Base-by-base conservation (phyloP, 2,329 filamentous ascomycete species). In the Talaromyces atroroseus region DNA sequence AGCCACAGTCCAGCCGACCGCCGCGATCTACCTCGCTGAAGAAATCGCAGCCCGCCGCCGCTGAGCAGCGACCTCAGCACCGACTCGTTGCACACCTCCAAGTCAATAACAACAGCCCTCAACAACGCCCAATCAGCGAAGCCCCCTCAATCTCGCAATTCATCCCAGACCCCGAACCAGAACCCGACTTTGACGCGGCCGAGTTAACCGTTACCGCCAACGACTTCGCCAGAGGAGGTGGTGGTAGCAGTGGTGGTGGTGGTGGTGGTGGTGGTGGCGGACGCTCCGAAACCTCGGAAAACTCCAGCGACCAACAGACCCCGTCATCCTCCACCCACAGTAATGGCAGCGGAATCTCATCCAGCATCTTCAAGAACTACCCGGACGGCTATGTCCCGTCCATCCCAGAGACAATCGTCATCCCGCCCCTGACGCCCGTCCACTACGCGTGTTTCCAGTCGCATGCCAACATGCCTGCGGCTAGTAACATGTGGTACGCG, bases 381-480 rank as follows among this genome's bases (percentile, higher is more conserved):
- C 47, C 47, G 1, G 47, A 52, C 32, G 52, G 24, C 42, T 59
- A 51, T 5, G 32, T 56, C 21, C 67, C 68, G 0, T 66, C 67
- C n/a, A 68, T 71, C n/a, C 54, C 64, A 12, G 68, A 70, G 36
- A 65, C 68, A 38, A 61, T 69, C 45, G 62, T 69, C 7, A 67
- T 73, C 10, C 68, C 68, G 3, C 62, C 58, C 2, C 21, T 76
- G 52, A 69, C 64, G 38, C 66, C 66, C 49, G 58, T 69, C 14
- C 74, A 76, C 52, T 71, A 66, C 54, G 58, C 61, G 29, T 76
- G 74, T 60, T 76, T 71, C 58, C 71, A 74, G 56, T 65, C 67
- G 6, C 74, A 76, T 51, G 64, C 66, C 12, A 61, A 62, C 0
- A 74, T 76, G 67, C 64, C 64, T 1, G 54, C 61, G 2, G 64